A percentile compares a stretch with the other conserved stretches of the same genome.
Evolutionary conservation across 23 red algal genomes (phyloP).

Genomic region (Pyropia haitanensis): DNA sequence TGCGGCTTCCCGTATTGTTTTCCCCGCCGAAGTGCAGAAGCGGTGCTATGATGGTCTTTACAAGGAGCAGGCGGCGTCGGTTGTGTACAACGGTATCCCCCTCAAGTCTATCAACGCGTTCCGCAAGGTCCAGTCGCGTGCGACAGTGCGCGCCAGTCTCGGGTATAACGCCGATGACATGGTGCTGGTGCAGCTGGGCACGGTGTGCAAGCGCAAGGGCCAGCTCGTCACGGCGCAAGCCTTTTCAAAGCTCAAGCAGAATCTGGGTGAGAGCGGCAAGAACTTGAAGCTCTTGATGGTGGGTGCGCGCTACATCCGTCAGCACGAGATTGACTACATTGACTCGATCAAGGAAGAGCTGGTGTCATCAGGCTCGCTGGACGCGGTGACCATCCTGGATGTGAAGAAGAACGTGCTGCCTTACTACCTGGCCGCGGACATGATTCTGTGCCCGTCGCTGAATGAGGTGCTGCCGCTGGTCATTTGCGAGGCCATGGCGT

Average conservation of each 20-base stretch:
- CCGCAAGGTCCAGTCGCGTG: constrained; percentile 62
- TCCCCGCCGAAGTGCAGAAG: constrained; percentile 82
- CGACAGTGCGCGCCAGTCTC: constrained; percentile 58
- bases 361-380: constrained; percentile 50
- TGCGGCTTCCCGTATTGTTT: constrained; percentile 82
- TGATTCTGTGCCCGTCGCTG: constrained; percentile 82
- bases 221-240: constrained; percentile 83
- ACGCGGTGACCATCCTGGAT: constrained; percentile 65
- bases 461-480: constrained; percentile 97
- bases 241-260: constrained; percentile 59
- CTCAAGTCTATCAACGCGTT: constrained; percentile 85
- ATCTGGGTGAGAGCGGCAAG: constrained; percentile 16
- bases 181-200: constrained; percentile 89
- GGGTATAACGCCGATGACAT: constrained; percentile 69
- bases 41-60: constrained; percentile 75
- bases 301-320: constrained; percentile 94
- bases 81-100: constrained; percentile 97
- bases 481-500: constrained; percentile 96
- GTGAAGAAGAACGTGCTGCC: constrained; percentile 99
- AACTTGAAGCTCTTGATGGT: constrained; percentile 85
- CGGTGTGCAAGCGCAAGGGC: constrained; percentile 88
- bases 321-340: constrained; percentile 95
- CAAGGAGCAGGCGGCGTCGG: constrained; percentile 33
- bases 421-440: constrained; percentile 88
- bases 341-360: constrained; percentile 76